A percentile compares a stretch with the other conserved stretches of the same genome.
phyloP scores from a whole-genome alignment of 2,329 filamentous ascomycete genomes.

The Trichoderma sp. region DNA sequence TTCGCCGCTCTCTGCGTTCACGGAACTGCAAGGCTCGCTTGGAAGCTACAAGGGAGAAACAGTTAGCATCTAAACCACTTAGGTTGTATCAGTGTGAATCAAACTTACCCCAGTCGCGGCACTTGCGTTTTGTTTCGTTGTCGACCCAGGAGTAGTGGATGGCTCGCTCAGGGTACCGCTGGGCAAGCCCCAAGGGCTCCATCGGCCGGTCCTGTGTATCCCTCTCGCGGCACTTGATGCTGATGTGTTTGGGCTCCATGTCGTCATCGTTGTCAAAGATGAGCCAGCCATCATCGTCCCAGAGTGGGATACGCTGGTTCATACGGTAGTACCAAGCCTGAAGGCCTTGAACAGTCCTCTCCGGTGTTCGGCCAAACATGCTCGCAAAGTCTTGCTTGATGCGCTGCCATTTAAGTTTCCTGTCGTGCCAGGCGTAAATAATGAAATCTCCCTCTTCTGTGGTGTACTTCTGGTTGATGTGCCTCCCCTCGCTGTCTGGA shows the following conservation, averaged over 20 bases:
- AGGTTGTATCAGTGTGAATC: not conserved
- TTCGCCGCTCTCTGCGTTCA: conserved; percentile 37
- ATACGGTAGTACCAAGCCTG: conserved; percentile 45
- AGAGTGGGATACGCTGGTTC: conserved; percentile 41
- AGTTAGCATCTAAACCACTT: not conserved
- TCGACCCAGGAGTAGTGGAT: conserved; percentile 46
- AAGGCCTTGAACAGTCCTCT: conserved; percentile 40
- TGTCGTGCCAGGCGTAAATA: conserved; percentile 44
- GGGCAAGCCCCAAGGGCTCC: conserved; percentile 38
- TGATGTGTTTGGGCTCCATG: conserved; percentile 36
- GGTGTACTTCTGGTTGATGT: conserved; percentile 45
- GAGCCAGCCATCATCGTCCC: conserved; percentile 41
- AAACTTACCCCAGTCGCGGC: conserved; percentile 42
- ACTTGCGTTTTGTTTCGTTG: conserved; percentile 36
- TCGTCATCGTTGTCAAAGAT: conserved; percentile 40
- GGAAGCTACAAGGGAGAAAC: conserved; percentile 26
- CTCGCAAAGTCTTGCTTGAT: conserved; percentile 40
- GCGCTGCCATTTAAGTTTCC: conserved; percentile 42
- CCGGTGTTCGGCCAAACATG: conserved; percentile 38
- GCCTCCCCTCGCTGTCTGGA: conserved; percentile 36
- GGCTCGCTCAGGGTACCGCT: conserved; percentile 48
- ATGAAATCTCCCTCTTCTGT: conserved; percentile 44
- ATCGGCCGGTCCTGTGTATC: conserved; percentile 37
- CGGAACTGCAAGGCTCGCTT: conserved; percentile 38
- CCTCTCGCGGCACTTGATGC: conserved; percentile 40